Conservation (phyloP, 768 basidiomycete species). For the Suillus americanus region DNA sequence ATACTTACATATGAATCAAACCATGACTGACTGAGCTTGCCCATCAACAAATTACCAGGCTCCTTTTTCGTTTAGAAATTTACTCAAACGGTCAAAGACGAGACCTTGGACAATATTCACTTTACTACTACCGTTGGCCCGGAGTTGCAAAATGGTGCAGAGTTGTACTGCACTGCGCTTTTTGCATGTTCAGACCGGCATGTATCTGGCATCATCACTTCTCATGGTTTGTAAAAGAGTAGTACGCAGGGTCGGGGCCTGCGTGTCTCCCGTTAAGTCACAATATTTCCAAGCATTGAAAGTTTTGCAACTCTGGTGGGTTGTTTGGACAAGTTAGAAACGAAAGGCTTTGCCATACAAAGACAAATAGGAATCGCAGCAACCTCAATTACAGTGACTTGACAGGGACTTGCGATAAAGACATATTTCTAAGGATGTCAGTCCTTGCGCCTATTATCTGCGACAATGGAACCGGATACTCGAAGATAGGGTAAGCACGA, state of each 20-base stretch:
- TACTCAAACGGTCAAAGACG: not conserved
- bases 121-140: not conserved
- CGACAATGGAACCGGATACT: slow-evolving; percentile 97
- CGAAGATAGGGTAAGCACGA: slow-evolving; percentile 85
- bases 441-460: slow-evolving; percentile 92
- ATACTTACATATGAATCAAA: not conserved
- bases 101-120: not conserved
- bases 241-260: not conserved
- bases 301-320: not conserved
- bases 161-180: not conserved
- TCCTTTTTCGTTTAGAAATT: not conserved
- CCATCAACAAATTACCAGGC: not conserved
- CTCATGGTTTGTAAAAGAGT: not conserved
- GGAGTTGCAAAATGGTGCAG: not conserved
- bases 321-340: slow-evolving; percentile 27
- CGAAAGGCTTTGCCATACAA: slow-evolving; percentile 23
- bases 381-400: slow-evolving; percentile 2
- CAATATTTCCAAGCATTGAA: not conserved
- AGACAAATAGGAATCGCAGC: slow-evolving; percentile 23
- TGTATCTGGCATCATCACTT: not conserved
- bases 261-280: not conserved
- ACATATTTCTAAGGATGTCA: slow-evolving; percentile 54
- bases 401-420: slow-evolving; percentile 11
- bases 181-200: not conserved
- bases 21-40: not conserved